Evolutionary conservation across 805 yeast species (phyloP).

Genomic region (Sungouiozyma ichnusensis): DNA sequence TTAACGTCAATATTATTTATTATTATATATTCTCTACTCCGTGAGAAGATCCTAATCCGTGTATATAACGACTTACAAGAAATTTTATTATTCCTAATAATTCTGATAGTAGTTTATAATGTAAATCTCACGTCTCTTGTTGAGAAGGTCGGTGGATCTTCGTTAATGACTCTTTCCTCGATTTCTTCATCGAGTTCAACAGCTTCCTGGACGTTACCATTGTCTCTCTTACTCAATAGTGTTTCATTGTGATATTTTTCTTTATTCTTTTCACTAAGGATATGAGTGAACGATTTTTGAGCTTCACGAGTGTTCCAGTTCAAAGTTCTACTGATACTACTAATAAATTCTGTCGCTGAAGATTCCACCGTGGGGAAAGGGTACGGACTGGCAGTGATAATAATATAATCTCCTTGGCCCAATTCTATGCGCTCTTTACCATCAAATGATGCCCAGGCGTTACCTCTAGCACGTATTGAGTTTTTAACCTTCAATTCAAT

Average conservation of each 20-base stretch:
- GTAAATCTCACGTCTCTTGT: not conserved
- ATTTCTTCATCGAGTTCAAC: slow-evolving; percentile 2
- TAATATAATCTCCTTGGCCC: slow-evolving; percentile 71
- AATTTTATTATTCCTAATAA: no score
- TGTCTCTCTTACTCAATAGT: slow-evolving; percentile 1
- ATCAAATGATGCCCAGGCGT: slow-evolving; percentile 96
- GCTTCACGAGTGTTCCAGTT: slow-evolving; percentile 91
- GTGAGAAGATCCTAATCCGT: not conserved
- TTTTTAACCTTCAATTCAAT: slow-evolving; percentile 76
- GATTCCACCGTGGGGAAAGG: slow-evolving; percentile 90
- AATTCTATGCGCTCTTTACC: slow-evolving; percentile 83
- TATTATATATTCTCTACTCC: not conserved
- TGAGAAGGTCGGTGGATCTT: not conserved
- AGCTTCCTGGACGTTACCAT: not conserved
- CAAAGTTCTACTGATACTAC: slow-evolving; percentile 71
- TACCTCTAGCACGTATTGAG: slow-evolving; percentile 69
- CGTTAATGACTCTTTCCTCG: not conserved
- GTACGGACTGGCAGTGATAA: slow-evolving; percentile 74
- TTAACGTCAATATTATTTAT: no score
- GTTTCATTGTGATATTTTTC: slow-evolving; percentile 30
- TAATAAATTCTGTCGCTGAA: slow-evolving; percentile 66
- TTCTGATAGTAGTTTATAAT: no score
- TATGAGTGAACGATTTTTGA: slow-evolving; percentile 68
- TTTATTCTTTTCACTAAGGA: slow-evolving; percentile 47
- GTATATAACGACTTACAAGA: not conserved